These are phyloP conservation scores for Saccharomycopsis synnaedendra DNA, from an alignment of 805 yeast genomes.

Conservation along the genomic window DNA sequence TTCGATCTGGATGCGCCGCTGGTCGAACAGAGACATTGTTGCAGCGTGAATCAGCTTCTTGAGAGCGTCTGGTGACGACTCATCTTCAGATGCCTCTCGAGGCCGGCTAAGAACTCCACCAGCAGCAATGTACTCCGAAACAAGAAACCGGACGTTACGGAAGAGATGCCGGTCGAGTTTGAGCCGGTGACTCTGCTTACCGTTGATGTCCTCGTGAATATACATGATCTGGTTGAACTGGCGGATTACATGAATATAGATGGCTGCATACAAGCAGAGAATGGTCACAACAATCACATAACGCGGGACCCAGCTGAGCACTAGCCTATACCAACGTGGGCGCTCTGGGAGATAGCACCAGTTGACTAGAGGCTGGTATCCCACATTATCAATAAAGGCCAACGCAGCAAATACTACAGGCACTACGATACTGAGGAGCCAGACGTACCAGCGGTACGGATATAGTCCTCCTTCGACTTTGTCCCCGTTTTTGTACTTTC, in stretches of 20 bases:
- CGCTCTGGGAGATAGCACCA: conserved; percentile 72
- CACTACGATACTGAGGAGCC: conserved; percentile 42
- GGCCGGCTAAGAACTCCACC: neutral
- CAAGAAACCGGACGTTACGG: conserved; percentile 16
- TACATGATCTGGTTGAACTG: conserved; percentile 45
- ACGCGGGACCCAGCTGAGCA: conserved; percentile 74
- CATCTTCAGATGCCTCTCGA: neutral
- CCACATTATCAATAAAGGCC: conserved; percentile 48
- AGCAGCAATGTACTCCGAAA: conserved; percentile 18
- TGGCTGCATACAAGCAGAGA: conserved; percentile 50
- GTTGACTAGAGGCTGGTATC: conserved; percentile 52
- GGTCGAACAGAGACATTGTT: conserved; percentile 47
- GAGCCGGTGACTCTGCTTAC: conserved; percentile 10
- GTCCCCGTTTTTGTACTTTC: conserved; percentile 29
- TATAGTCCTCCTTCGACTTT: conserved; percentile 66
- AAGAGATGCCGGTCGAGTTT: conserved; percentile 13
- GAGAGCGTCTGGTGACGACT: conserved; percentile 16
- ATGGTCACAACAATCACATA: conserved; percentile 55
- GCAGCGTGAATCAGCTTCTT: conserved; percentile 41
- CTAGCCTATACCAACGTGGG: conserved; percentile 67
- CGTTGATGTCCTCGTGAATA: conserved; percentile 22
- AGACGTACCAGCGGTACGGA: conserved; percentile 43
- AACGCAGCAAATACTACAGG: conserved; percentile 63
- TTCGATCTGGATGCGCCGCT: conserved; percentile 54
- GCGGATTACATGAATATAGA: conserved; percentile 59